Evolutionary conservation across 2,329 filamentous ascomycete genomes (phyloP).

Genomic region (Ophiosphaerella narmari): DNA sequence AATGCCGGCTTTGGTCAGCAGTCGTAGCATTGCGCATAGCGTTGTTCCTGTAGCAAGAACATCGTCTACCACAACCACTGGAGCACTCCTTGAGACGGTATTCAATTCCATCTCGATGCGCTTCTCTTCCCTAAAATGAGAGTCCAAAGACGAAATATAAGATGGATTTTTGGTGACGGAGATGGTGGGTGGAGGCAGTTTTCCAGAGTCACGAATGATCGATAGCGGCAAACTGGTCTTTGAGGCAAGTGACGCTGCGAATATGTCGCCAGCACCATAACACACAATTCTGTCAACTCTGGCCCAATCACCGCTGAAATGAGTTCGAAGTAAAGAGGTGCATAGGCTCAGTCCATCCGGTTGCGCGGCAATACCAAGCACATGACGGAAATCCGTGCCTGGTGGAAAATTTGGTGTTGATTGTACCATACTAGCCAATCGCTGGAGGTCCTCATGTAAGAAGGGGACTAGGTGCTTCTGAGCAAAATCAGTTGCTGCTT

Average conservation of each 20-base stretch:
- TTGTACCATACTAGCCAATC: slow-evolving; percentile 57
- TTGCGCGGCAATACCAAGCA: slow-evolving; percentile 61
- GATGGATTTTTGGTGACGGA: slow-evolving; percentile 56
- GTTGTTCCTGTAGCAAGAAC: slow-evolving; percentile 63
- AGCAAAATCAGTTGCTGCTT: slow-evolving; percentile 50
- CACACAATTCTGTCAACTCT: slow-evolving; percentile 53
- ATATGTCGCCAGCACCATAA: slow-evolving; percentile 64
- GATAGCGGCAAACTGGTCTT: slow-evolving; percentile 51
- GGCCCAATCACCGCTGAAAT: slow-evolving; percentile 55
- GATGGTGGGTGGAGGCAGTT: slow-evolving; percentile 62
- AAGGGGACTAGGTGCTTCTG: slow-evolving; percentile 51
- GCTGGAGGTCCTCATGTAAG: slow-evolving; percentile 52
- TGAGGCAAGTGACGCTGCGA: slow-evolving; percentile 56
- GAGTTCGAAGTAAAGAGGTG: slow-evolving; percentile 54
- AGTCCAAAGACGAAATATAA: slow-evolving; percentile 55
- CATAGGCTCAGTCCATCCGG: slow-evolving; percentile 58
- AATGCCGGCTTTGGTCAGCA: slow-evolving; percentile 54
- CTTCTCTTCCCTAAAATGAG: slow-evolving; percentile 6
- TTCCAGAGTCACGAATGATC: slow-evolving; percentile 61
- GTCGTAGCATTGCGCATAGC: slow-evolving; percentile 57
- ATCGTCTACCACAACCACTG: slow-evolving; percentile 64
- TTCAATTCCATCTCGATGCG: slow-evolving; percentile 31
- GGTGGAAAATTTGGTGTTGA: slow-evolving; percentile 56
- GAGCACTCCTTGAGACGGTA: slow-evolving; percentile 46
- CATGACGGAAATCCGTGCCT: slow-evolving; percentile 61